These are phyloP conservation scores for Kandelia obovata DNA, from an alignment of 345 rosid species.

Conservation along the genomic window DNA sequence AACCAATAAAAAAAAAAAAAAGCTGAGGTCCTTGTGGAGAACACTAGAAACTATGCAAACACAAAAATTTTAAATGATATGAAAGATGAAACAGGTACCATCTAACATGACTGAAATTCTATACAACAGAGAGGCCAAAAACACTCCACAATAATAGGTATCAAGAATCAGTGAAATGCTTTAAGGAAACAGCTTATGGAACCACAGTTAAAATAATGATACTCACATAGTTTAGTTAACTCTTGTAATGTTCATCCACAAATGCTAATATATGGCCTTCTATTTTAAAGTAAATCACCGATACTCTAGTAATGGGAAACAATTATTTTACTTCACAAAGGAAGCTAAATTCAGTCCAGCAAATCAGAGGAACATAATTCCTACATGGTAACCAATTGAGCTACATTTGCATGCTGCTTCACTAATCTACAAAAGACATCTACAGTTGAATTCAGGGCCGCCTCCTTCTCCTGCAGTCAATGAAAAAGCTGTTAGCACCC, in stretches of 20 bases:
- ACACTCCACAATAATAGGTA: no score
- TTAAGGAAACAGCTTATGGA: no score
- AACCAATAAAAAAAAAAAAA: not conserved
- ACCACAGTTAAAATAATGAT: not conserved
- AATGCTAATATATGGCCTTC: not conserved
- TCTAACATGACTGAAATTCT: no score
- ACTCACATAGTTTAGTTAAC: not conserved
- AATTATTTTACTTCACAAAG: not conserved
- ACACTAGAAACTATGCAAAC: not conserved
- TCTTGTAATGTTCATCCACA: not conserved
- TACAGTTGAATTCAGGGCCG: conserved; percentile 82
- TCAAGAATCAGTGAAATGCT: no score
- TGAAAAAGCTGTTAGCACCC: conserved; percentile 26
- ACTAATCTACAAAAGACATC: conserved; percentile 98
- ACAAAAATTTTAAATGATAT: not conserved
- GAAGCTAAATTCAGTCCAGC: conserved; percentile 2
- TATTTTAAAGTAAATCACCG: not conserved
- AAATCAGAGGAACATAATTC: conserved; percentile 24
- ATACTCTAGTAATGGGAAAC: not conserved
- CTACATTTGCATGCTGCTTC: conserved; percentile 88
- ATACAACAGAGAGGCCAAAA: no score
- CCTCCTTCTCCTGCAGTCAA: conserved; percentile 95
- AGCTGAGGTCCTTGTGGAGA: not conserved
- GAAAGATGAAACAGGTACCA: no score
- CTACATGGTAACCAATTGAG: conserved; percentile 93